Conservation (phyloP, 192 early-diverging fungal genomes). For the Backusella morwellensis region DNA sequence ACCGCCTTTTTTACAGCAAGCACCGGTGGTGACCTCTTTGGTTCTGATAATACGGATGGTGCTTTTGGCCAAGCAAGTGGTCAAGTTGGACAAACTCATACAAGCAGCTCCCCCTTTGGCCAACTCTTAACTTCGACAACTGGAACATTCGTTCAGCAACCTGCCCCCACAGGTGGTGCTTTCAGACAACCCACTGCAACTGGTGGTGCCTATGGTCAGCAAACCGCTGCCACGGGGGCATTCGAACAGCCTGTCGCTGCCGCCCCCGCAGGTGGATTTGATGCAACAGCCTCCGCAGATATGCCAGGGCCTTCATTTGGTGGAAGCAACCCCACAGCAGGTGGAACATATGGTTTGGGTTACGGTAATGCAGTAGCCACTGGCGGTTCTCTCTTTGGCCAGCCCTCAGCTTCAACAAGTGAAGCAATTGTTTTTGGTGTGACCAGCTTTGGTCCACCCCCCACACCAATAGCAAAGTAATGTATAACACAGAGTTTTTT, state of each 20-base stretch:
- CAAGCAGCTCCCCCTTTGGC: constrained; percentile 8
- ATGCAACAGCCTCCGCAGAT: constrained; percentile 27
- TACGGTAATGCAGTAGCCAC: too few species aligned
- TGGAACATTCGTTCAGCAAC: constrained; percentile 20
- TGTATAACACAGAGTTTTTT: too few species aligned
- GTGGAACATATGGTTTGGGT: too few species aligned
- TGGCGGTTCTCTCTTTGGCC: too few species aligned
- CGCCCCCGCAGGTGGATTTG: constrained; percentile 34
- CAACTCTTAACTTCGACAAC: constrained; percentile 14
- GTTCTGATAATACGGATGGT: constrained; percentile 24
- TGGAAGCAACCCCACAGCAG: neutral
- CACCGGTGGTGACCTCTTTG: constrained; percentile 25
- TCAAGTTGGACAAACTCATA: constrained; percentile 27
- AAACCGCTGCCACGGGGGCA: neutral
- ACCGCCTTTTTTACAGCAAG: constrained; percentile 29
- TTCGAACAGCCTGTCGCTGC: constrained; percentile 26
- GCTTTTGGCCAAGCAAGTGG: constrained; percentile 31
- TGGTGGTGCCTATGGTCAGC: constrained; percentile 13
- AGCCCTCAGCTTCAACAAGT: neutral
- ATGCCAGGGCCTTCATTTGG: constrained; percentile 31
- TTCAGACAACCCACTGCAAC: neutral
- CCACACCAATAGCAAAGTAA: too few species aligned
- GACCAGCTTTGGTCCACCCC: too few species aligned
- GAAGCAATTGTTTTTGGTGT: too few species aligned
- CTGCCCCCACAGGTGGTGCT: neutral